Evolutionary conservation across 2,329 filamentous ascomycete genomes (phyloP), one percentile per base, ranked within the genome.

Genomic region (Hypoxylon sp.): DNA sequence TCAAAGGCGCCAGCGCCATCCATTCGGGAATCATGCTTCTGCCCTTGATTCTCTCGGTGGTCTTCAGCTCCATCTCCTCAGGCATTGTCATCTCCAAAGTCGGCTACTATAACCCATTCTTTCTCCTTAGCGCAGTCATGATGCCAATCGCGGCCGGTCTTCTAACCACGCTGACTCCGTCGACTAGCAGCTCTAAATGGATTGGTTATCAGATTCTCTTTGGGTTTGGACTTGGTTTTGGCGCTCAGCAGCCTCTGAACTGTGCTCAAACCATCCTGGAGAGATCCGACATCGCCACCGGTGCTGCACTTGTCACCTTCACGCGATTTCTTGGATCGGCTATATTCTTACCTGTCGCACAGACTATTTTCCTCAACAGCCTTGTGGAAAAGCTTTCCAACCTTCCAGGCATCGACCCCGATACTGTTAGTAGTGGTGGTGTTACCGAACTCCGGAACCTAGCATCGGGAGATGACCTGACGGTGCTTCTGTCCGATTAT

Each of bases 21-120:
- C 45, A 67, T 26, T 69, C 67, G 4, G 69, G 69, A 30, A 67
- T 71, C 21, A 62, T 61, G 27, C 62, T 64, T 12, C 61, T 72
- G 8, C 69, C 69, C 1, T 15, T 67, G 7, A 60, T 71, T 30
- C 50, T 71, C 16, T 30, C 49, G 1, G 37, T 53, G 11, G 60
- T 66, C 8, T 29, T 68, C 25, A 47, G 56, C 21, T 55, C 55
- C 13, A 30, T 68, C 7, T 21, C 61, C 12, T 55, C 62, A 4
- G 67, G 66, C 16, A 36, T 55, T 16, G 16, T 60, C 16, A 57
- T 64, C 29, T 56, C 61, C 4, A 55, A 38, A 23, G 37, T 64
- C 25, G 64, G 67, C 21, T 69, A 68, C 38, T 68, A 65, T 38
- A 52, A 57, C 4, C 67, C 63, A 5, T 67, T 65, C 44, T 55